Conservation (phyloP, 75 land plant species). For the Pseudotsuga menziesii region DNA sequence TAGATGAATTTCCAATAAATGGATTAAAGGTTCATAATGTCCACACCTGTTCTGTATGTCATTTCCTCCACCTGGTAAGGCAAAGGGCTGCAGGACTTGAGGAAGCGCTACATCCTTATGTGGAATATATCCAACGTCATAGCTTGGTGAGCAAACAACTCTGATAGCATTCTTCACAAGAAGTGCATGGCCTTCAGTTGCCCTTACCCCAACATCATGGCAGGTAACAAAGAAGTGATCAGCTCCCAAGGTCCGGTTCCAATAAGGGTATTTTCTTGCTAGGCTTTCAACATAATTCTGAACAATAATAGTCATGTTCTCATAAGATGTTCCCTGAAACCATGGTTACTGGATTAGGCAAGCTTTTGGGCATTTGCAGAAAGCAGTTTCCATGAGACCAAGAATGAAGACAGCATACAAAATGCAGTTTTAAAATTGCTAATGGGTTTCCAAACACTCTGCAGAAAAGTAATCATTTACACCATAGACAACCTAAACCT, state of each 20-base stretch:
- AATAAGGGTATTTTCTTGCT: slow-evolving; percentile 76
- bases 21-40: too few species aligned
- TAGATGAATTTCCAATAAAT: too few species aligned
- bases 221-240: slow-evolving; percentile 97
- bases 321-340: slow-evolving; percentile 77
- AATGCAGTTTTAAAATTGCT: background rate
- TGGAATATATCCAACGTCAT: slow-evolving; percentile 84
- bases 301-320: slow-evolving; percentile 84
- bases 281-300: slow-evolving; percentile 63
- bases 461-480: background rate
- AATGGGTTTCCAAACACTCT: background rate
- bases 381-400: too few species aligned
- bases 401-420: too few species aligned
- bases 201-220: slow-evolving; percentile 95
- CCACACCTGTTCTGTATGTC: slow-evolving; percentile 75
- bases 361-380: too few species aligned
- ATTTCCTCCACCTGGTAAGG: slow-evolving; percentile 88
- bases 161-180: slow-evolving; percentile 86
- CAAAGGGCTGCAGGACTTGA: slow-evolving; percentile 93
- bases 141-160: slow-evolving; percentile 94
- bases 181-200: slow-evolving; percentile 67
- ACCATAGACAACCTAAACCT: background rate
- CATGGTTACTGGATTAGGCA: too few species aligned
- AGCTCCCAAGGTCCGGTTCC: slow-evolving; percentile 93
- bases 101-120: slow-evolving; percentile 96